Conservation (phyloP, 257 asterid genomes). For the Henckelia pumila region DNA sequence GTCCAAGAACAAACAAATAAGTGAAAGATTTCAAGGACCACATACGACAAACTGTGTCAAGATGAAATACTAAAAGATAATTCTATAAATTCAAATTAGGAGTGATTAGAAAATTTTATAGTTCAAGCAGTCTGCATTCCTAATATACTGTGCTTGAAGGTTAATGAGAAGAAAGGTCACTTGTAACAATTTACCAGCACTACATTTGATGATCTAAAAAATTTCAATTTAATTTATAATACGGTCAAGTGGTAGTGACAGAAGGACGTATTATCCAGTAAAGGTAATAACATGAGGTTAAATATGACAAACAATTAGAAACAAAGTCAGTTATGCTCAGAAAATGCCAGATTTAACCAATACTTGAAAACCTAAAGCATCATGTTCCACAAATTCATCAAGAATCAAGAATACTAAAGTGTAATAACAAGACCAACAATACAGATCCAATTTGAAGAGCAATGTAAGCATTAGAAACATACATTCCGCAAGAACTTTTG, state of each 20-base stretch:
- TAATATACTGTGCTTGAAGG: background rate
- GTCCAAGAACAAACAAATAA: no score
- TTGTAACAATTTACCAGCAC: slow-evolving; percentile 1
- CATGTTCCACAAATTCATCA: slow-evolving; percentile 15
- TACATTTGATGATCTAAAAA: slow-evolving; percentile 4
- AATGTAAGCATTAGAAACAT: slow-evolving; percentile 36
- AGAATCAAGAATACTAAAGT: slow-evolving; percentile 17
- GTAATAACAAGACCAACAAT: slow-evolving; percentile 21
- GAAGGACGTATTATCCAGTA: slow-evolving; percentile 11
- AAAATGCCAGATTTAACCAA: background rate
- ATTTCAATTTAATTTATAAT: background rate
- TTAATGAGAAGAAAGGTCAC: slow-evolving; percentile 1
- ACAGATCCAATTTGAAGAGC: slow-evolving; percentile 19
- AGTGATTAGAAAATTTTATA: slow-evolving; percentile 1
- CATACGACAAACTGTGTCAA: background rate
- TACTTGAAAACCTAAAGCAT: slow-evolving; percentile 13
- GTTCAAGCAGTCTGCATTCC: background rate
- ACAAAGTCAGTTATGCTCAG: slow-evolving; percentile 7
- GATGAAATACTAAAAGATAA: background rate
- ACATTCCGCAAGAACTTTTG: slow-evolving; percentile 95
- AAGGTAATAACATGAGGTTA: no score
- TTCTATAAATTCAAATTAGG: background rate
- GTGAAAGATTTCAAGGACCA: background rate
- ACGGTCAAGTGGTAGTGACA: slow-evolving; percentile 1
- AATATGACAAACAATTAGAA: background rate